A percentile compares a stretch with the other conserved stretches of the same genome.
Conservation (phyloP, 495 filamentous ascomycete genomes). For the Cudoniella acicularis region DNA sequence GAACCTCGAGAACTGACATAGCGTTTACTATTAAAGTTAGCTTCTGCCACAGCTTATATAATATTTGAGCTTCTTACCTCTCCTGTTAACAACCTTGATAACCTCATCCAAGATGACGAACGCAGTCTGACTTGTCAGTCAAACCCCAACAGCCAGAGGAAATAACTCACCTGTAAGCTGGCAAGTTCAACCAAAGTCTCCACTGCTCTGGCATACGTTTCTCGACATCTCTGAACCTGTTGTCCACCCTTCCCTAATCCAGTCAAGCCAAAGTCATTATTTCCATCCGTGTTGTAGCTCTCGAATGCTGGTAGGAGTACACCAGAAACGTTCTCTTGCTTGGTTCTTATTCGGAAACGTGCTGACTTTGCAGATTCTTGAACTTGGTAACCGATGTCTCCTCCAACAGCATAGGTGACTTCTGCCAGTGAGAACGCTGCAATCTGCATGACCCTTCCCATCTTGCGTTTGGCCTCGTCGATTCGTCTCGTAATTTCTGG, state of each 20-base stretch:
- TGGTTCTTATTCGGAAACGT: conserved; percentile 85
- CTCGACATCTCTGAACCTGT: conserved; percentile 89
- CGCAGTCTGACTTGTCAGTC: conserved; percentile 59
- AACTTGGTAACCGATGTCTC: conserved; percentile 94
- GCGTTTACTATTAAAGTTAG: conserved; percentile 71
- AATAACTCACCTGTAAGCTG: conserved; percentile 66
- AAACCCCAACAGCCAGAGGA: neutral
- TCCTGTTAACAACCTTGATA: conserved; percentile 97
- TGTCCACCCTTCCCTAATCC: conserved; percentile 96
- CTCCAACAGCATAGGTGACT: conserved; percentile 95
- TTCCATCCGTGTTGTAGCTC: conserved; percentile 77
- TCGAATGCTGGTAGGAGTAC: conserved; percentile 93
- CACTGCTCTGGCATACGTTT: conserved; percentile 96
- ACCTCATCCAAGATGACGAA: conserved; percentile 98
- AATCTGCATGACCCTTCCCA: conserved; percentile 99
- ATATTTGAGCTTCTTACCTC: conserved; percentile 53
- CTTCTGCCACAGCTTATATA: conserved; percentile 16
- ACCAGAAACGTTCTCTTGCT: conserved; percentile 97
- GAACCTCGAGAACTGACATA: conserved; percentile 57
- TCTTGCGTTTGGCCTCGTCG: conserved; percentile 98
- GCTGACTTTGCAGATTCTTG: conserved; percentile 93
- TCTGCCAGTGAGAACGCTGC: conserved; percentile 96
- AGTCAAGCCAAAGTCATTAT: conserved; percentile 94
- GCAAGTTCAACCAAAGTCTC: conserved; percentile 96
- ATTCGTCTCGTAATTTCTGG: conserved; percentile 93